Percentiles rank a stretch among this genome's conserved stretches.
These are phyloP conservation scores for Cutaneotrichosporon cutaneum DNA, from an alignment of 1,284 basidiomycete genomes.

Conservation along the genomic window DNA sequence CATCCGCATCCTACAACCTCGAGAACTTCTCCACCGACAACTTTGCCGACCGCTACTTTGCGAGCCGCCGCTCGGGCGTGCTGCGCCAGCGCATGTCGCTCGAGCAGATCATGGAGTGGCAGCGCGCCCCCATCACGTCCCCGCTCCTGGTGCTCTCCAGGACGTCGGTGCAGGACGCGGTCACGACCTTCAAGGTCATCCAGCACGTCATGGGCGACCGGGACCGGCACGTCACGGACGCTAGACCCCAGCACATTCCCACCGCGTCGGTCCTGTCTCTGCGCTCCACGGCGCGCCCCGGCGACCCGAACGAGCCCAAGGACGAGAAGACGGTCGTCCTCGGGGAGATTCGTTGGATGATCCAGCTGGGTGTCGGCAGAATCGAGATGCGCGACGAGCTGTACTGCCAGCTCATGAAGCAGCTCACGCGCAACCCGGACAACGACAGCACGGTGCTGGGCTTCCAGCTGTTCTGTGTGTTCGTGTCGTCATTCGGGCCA, in stretches of 20 bases:
- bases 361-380: conserved; percentile 70
- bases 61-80: conserved; percentile 78
- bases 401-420: conserved; percentile 88
- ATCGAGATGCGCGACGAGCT: conserved; percentile 86
- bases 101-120: conserved; percentile 83
- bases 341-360: conserved; percentile 82
- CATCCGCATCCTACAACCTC: conserved; percentile 17
- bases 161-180: conserved; percentile 64
- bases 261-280: conserved; percentile 15
- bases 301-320: conserved; percentile 13
- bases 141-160: conserved; percentile 72
- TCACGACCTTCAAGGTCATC: conserved; percentile 80
- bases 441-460: conserved; percentile 80
- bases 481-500: conserved; percentile 82
- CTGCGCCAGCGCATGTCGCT: conserved; percentile 69
- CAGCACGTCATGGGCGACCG: conserved; percentile 90
- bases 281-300: conserved; percentile 10
- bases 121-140: conserved; percentile 68
- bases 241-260: conserved; percentile 14
- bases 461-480: conserved; percentile 85
- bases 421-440: conserved; percentile 75
- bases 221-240: conserved; percentile 57
- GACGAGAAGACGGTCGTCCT: conserved; percentile 56
- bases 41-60: conserved; percentile 81
- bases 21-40: conserved; percentile 69